Base-by-base conservation (phyloP, 2,329 filamentous ascomycete species). In the Arachnomyces sp. region DNA sequence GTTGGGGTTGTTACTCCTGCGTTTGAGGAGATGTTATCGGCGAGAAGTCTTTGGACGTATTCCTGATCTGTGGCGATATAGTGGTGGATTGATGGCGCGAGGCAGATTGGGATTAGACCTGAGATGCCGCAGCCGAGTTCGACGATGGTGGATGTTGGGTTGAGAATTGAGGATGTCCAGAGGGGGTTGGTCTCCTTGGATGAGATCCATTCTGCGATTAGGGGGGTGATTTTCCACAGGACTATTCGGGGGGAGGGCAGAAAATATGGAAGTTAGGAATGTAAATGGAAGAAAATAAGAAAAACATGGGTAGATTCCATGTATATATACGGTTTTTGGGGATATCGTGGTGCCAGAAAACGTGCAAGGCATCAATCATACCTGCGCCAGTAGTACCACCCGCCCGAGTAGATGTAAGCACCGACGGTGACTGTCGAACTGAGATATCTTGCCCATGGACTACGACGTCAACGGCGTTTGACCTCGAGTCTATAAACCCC, bases 41-140 rank as follows among this genome's bases (percentile, higher is more conserved):
- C 75, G n/a, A 95, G 67, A 1, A 90, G 65, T 45, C 79, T 82
- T 44, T 84, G 73, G 2, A 94, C 84, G 61, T 96, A 96, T 33
- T 78, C 65, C 62, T 95, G 90, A 60, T 98, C 92, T 0, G 89
- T 95, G 34, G 92, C 78, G 33, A 88, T 71, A 58, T 92, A 93
- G 44, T 69, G 69, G 4, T 56, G 47, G 13, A 93, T 72, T 3
- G 66, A 67, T 1, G 77, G 74, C 2, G 76, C 74, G 9, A 95
- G 63, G 5, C 78, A 68, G 29, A 92, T 68, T 3, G 83, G 86
- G 28, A 89, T 76, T 28, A 96, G 71, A 13, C 83, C 86, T 1
- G 88, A 85, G 40, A 94, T 83, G 39, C 92, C 92, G 59, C 86
- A 88, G 32, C 92, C 92, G 4, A 98, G 77, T 57, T 96, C 92